Evolutionary conservation across 2,329 filamentous ascomycete genomes (phyloP), one percentile per base, ranked within the genome.

Genomic region (Colletotrichum chlorophyti): DNA sequence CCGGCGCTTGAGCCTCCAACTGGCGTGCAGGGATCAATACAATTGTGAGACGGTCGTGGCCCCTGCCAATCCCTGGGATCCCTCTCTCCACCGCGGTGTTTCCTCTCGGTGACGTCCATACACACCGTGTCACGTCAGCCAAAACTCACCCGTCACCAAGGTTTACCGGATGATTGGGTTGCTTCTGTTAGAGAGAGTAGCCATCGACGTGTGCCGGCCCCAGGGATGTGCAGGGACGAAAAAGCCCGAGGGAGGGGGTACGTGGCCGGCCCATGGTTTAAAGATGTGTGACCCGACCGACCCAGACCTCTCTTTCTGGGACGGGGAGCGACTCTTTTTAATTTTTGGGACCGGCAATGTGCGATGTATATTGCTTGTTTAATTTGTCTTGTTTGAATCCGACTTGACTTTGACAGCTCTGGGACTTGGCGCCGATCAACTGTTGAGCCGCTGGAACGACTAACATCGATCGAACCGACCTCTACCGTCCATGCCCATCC

Each of bases 1-100:
- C n/a, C n/a, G n/a, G 55, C 55, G 55, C 51, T 59, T 55, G 51
- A 59, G 55, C 55, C 55, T 55, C 51, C 43, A 38, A 19, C 43
- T 59, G 55, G 51, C 51, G 51, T 59, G 43, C 55, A 59, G 51
- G 51, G 55, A 59, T 55, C 51, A 50, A 59, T 49, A 43, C 51
- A 37, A 55, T 49, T 59, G 55, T 55, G 55, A 59, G 55, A 59
- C 55, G 51, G 43, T 15, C 15, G 19, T 31, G 51, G 27, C 43
- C 51, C 55, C 55, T 45, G 43, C 32, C 49, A 37, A 55, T 55
- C 51, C 43, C 43, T 55, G 43, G 26, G 29, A 17, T 41, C 15
- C 21, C 10, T 21, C n/a, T 26, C 3, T 7, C 8, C n/a, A 5
- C 34, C n/a, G n/a, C n/a, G n/a, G n/a, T n/a, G n/a, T n/a, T 40